Evolutionary conservation across 495 filamentous ascomycete species (phyloP), one percentile per base, ranked within the genome.

Genomic region (Talaromyces borbonicus): DNA sequence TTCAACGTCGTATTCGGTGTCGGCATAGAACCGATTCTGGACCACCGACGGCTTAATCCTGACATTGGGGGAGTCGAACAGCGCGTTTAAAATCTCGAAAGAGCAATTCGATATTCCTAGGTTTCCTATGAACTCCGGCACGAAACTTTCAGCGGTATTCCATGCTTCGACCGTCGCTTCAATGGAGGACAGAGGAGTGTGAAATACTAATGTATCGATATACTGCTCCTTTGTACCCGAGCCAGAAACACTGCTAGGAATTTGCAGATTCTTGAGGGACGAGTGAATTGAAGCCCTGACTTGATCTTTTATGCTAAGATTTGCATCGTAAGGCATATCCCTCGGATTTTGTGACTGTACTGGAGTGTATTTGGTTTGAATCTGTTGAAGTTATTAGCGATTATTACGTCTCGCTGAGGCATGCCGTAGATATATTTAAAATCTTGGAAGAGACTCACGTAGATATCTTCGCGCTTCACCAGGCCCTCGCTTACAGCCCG

Each of bases 321-420:
- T 61, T n/a, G 61, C 56, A 53, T 73, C 63, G 59, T 80, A 87
- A 1, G 81, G 83, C 64, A 78, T 68, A 48, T 75, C 72, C 19
- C 69, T 56, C 3, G 60, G 67, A 41, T 81, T 73, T 53, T 87
- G 83, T 11, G 76, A 75, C 29, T 64, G 63, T 12, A 73, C 49
- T 1, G 82, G 69, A 4, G 83, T 85, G 63, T 79, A 90, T 59
- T 92, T 92, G 8, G 87, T 88, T 75, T 93, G 87, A 18, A 90
- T 68, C 81, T 85, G 54, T 42, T 27, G 25, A 54, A 48, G 18
- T 8, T 6, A 37, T 8, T 37, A 6, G 16, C 5, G 16, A 6
- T 6, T 15, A 7, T 22, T 5, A 24, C 20, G n/a, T 11, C n/a
- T 2, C 27, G 26, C 5, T 32, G 46, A 35, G 20, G 15, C 4